These are phyloP conservation scores for Dalbergia cochinchinensis DNA, from an alignment of 306 rosid species.

Conservation along the genomic window DNA sequence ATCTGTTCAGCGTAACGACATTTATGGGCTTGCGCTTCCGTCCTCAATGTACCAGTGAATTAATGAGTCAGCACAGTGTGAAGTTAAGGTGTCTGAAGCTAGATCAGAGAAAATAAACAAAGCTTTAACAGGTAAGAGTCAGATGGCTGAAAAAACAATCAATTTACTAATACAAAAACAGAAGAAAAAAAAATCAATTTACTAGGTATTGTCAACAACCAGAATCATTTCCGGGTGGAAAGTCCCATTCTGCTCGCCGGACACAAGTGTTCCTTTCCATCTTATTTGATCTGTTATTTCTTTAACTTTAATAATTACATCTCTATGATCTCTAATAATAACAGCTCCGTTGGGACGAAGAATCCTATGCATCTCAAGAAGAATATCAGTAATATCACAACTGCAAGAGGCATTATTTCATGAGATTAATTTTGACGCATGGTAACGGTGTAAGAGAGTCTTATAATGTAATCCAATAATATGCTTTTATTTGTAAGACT, in stretches of 20 bases:
- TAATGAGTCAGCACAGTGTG: not conserved
- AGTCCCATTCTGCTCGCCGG: conserved; percentile 45
- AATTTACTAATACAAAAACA: no score
- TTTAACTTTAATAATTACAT: conserved; percentile 56
- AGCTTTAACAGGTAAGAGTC: not conserved
- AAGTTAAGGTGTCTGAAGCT: not conserved
- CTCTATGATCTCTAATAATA: conserved; percentile 55
- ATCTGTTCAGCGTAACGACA: no score
- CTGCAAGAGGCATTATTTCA: conserved; percentile 39
- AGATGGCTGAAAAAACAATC: not conserved
- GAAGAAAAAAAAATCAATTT: not conserved
- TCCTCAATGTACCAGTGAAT: not conserved
- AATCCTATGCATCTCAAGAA: conserved; percentile 64
- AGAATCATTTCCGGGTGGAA: conserved; percentile 48
- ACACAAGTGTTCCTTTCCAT: conserved; percentile 52
- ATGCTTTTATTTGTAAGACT: no score
- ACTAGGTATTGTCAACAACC: conserved; percentile 46
- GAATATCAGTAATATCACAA: conserved; percentile 58
- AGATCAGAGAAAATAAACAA: not conserved
- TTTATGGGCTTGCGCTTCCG: no score
- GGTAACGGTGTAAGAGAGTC: no score
- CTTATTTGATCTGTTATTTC: conserved; percentile 50
- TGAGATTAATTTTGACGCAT: no score
- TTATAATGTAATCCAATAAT: no score
- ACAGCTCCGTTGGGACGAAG: conserved; percentile 61